phyloP scores from a whole-genome alignment of 257 asterid genomes.

The Salvia splendens region DNA sequence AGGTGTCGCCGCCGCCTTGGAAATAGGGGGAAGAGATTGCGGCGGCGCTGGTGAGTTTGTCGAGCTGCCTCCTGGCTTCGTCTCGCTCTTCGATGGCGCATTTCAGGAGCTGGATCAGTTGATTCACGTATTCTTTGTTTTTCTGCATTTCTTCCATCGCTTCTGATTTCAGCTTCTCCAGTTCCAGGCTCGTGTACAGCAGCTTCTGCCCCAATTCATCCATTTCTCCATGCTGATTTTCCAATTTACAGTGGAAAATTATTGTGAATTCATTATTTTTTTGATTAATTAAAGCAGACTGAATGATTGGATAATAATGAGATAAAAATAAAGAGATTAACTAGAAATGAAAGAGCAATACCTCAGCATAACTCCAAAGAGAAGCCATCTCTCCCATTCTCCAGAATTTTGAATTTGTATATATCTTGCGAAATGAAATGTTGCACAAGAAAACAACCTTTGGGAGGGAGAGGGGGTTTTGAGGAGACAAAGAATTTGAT shows the following conservation, averaged over 20 bases:
- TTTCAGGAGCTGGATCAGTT: constrained; percentile 41
- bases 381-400: constrained; percentile 64
- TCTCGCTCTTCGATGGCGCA: constrained; percentile 51
- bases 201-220: constrained; percentile 51
- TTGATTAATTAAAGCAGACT: too few relatives aligned
- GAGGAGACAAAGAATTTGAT: constrained; percentile 30
- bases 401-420: neutral
- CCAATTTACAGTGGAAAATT: too few relatives aligned
- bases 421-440: neutral
- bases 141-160: constrained; percentile 42
- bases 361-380: constrained; percentile 73
- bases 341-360: constrained; percentile 9
- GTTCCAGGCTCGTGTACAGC: constrained; percentile 42
- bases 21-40: neutral
- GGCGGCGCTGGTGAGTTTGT: constrained; percentile 35
- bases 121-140: constrained; percentile 41
- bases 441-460: constrained; percentile 30
- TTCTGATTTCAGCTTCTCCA: constrained; percentile 44
- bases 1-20: constrained; percentile 28
- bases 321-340: neutral
- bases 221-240: constrained; percentile 31
- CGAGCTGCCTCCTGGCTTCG: constrained; percentile 49
- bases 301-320: too few relatives aligned
- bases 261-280: too few relatives aligned
- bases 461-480: constrained; percentile 36